These are phyloP conservation scores for Hamamelis virginiana DNA, from an alignment of 164 flowering plant species.

Conservation along the genomic window DNA sequence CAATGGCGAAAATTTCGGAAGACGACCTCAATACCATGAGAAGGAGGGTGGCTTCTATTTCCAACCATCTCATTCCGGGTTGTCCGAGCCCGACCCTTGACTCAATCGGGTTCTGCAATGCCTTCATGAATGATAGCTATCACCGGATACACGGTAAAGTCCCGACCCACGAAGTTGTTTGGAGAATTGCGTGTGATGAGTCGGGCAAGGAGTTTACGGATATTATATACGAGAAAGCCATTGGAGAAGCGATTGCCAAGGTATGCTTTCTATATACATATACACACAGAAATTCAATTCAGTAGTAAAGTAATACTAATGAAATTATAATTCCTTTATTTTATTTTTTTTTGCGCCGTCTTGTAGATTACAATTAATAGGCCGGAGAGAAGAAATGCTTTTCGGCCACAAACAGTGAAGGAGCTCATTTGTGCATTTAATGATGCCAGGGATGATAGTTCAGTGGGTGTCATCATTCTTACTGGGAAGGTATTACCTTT, in stretches of 20 bases:
- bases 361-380: conserved; percentile 85
- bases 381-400: conserved; percentile 93
- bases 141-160: conserved; percentile 76
- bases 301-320: no score
- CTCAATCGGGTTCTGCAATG: conserved; percentile 14
- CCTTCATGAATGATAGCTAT: conserved; percentile 53
- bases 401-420: conserved; percentile 74
- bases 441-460: conserved; percentile 88
- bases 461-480: conserved; percentile 83
- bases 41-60: conserved; percentile 46
- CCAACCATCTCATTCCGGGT: conserved; percentile 51
- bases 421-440: conserved; percentile 82
- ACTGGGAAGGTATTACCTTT: conserved; percentile 69
- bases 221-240: conserved; percentile 79
- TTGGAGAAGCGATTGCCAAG: conserved; percentile 91
- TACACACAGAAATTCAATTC: no score
- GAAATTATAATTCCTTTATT: not conserved
- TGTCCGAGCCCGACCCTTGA: conserved; percentile 3
- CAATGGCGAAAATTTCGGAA: conserved; percentile 34
- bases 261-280: no score
- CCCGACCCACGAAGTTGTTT: conserved; percentile 42
- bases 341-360: not conserved
- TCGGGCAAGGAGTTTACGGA: conserved; percentile 63
- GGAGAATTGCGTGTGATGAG: conserved; percentile 53
- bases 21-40: conserved; percentile 30